Evolutionary conservation across 1,284 basidiomycete species (phyloP).

Genomic region (Leccinum griseonigrum): DNA sequence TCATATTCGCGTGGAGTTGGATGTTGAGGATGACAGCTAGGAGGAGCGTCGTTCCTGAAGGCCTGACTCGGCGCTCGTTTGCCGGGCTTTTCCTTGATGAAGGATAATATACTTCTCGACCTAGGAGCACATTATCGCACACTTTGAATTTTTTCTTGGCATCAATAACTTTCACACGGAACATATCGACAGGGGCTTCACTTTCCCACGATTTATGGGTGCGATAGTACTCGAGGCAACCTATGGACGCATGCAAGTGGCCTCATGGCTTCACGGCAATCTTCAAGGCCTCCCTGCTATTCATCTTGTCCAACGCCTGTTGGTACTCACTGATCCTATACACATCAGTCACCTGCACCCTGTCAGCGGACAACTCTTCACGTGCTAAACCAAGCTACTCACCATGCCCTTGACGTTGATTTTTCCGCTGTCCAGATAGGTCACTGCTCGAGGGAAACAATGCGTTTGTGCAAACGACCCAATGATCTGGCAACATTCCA

Average conservation of each 20-base stretch:
- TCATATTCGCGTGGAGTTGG: conserved; percentile 15
- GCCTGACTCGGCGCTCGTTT: not conserved
- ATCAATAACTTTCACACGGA: no score
- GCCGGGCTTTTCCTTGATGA: not conserved
- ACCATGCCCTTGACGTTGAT: conserved; percentile 82
- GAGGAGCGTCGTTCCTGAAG: not conserved
- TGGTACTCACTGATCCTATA: conserved; percentile 78
- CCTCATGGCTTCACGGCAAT: conserved; percentile 53
- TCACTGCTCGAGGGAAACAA: conserved; percentile 84
- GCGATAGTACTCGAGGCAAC: not conserved
- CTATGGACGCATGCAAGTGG: not conserved
- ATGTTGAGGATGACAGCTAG: not conserved
- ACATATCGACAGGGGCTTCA: no score
- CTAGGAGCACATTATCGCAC: no score
- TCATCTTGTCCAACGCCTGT: conserved; percentile 81
- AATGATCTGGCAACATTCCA: conserved; percentile 54
- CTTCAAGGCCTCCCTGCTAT: conserved; percentile 63
- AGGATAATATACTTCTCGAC: not conserved
- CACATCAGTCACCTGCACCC: conserved; percentile 45
- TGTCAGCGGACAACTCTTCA: not conserved
- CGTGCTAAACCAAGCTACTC: not conserved
- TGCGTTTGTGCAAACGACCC: conserved; percentile 81
- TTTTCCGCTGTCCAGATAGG: conserved; percentile 81
- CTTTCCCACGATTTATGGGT: no score
- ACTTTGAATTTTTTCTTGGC: no score